A percentile compares a stretch with the other conserved stretches of the same genome.
phyloP scores from a whole-genome alignment of 768 basidiomycete genomes.

The Steccherinum ochraceum region DNA sequence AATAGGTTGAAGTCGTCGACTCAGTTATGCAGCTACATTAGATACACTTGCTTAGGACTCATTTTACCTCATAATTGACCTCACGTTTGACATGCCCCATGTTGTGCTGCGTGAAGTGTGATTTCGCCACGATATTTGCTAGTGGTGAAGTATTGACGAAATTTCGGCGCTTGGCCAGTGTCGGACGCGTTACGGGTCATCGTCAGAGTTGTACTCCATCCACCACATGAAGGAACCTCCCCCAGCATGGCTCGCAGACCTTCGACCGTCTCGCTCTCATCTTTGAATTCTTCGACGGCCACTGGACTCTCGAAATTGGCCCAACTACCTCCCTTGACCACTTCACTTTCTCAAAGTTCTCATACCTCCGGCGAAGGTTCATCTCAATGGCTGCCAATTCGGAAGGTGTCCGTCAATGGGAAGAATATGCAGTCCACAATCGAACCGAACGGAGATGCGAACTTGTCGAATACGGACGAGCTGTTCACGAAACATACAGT shows the following conservation, averaged over 20 bases:
- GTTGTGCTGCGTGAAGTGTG: too few relatives aligned
- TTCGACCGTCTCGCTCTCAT: constrained; percentile 27
- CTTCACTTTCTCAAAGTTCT: constrained; percentile 2
- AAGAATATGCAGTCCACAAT: constrained; percentile 7
- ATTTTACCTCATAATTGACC: background rate
- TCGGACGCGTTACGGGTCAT: too few relatives aligned
- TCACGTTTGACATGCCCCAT: background rate
- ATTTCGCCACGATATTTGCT: too few relatives aligned
- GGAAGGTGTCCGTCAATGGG: constrained; percentile 13
- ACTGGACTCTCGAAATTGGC: constrained; percentile 7
- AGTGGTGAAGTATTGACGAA: too few relatives aligned
- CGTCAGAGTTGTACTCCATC: too few relatives aligned
- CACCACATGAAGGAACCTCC: background rate
- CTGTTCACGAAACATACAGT: constrained; percentile 69
- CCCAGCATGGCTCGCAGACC: constrained; percentile 33
- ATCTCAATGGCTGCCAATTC: constrained; percentile 8
- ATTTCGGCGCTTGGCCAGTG: too few relatives aligned
- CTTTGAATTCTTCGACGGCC: constrained; percentile 14
- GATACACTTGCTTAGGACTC: background rate
- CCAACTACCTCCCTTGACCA: constrained; percentile 3
- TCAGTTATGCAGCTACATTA: background rate
- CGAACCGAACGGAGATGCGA: constrained; percentile 8
- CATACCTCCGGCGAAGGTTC: background rate
- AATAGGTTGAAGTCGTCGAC: background rate
- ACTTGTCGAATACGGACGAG: constrained; percentile 58